Evolutionary conservation across 495 filamentous ascomycete species (phyloP).

Genomic region (Penicillium steckii): DNA sequence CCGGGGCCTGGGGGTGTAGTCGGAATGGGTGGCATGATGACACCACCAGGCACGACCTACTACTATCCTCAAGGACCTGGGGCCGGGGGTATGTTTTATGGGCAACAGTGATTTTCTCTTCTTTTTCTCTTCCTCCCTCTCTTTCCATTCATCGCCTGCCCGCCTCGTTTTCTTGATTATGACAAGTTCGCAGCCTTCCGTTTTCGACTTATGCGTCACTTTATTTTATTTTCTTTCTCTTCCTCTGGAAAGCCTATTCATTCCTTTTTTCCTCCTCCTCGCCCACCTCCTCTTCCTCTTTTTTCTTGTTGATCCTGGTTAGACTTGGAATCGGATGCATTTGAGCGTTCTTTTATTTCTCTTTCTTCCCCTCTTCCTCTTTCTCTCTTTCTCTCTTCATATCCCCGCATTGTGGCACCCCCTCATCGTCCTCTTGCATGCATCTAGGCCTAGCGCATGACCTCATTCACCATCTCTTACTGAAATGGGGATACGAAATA

Average conservation of each 20-base stretch:
- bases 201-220: conserved; percentile 21
- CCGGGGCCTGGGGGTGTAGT: conserved; percentile 57
- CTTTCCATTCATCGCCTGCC: conserved; percentile 4
- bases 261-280: conserved; percentile 8
- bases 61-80: conserved; percentile 65
- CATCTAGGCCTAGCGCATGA: conserved; percentile 19
- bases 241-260: conserved; percentile 5
- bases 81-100: conserved; percentile 57
- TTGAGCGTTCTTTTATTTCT: conserved; percentile 42
- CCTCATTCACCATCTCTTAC: conserved; percentile 16
- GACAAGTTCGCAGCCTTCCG: conserved; percentile 10
- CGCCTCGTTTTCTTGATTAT: conserved; percentile 6
- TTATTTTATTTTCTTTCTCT: too few species aligned
- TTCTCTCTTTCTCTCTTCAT: conserved; percentile 15
- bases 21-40: conserved; percentile 80
- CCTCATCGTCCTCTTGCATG: conserved; percentile 11
- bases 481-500: conserved; percentile 18
- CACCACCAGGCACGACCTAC: conserved; percentile 66
- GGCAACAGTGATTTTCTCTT: conserved; percentile 39
- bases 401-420: conserved; percentile 20
- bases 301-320: conserved; percentile 15
- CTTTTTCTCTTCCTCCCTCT: conserved; percentile 4
- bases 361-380: too few species aligned
- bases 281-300: conserved; percentile 8
- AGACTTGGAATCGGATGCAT: conserved; percentile 37